Evolutionary conservation across 1,139 yeast species (phyloP), one percentile per base, ranked within the genome.

Genomic region (Suhomyces coccinellae): DNA sequence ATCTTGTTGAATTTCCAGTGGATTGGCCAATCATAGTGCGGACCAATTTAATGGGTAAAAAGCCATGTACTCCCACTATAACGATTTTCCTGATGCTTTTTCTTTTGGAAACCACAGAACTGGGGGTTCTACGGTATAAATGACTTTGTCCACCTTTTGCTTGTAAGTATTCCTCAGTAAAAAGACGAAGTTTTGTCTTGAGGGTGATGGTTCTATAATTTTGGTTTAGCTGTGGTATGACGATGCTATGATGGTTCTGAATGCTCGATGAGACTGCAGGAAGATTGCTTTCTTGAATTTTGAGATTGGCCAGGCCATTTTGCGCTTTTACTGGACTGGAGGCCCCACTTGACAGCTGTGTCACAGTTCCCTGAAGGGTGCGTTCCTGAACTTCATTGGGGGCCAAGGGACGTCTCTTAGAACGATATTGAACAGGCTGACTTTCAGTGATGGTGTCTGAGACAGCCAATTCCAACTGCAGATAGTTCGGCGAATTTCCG

Each of bases 11-110:
- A 33, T 62, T 69, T 0, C 81, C 82, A 0, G 82, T 77, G 9
- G 71, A 54, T 41, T 73, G 77, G 0, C 80, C 82, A 20, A 78
- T 66, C 35, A 75, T 57, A 6, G 47, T 73, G 56, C 52, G 68
- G 12, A 76, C 80, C 58, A 79, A 63, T 49, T 79, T 80, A 26
- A 71, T 69, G 1, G 85, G 84, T 31, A 77, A 64, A 55, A 77
- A 80, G 12, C 79, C 77, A 59, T 80, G 85, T 4, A 78, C 66
- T 2, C 78, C 74, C 28, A 80, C 63, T 1, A 79, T 63, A 2
- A 77, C 69, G 3, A 71, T 74, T 38, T 61, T 68, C 42, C 69
- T 70, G 14, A 60, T 52, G 9, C 45, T 44, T 6, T 45, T 43
- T n/a, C 44, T 44, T 40, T 62, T 62, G 33, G 56, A 54, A 3